Evolutionary conservation across 1,139 yeast genomes (phyloP).

Genomic region (Wickerhamomyces sp.): DNA sequence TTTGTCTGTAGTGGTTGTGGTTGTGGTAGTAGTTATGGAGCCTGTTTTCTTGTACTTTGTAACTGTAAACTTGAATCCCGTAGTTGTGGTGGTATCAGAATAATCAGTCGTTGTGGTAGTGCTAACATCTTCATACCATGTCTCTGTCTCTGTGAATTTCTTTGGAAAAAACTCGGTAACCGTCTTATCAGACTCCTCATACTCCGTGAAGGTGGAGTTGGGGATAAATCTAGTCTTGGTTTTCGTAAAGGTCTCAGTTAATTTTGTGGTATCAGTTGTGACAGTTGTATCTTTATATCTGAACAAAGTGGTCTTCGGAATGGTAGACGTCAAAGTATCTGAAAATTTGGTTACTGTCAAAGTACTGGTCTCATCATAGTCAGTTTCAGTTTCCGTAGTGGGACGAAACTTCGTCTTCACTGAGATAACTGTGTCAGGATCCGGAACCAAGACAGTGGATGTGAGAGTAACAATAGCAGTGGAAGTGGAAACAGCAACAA

Average conservation of each 20-base stretch:
- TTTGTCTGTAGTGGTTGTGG: constrained; percentile 13
- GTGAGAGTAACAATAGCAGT: neutral
- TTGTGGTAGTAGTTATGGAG: constrained; percentile 13
- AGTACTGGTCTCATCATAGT: constrained; percentile 13
- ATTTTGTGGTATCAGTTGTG: constrained; percentile 10
- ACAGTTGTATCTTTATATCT: constrained; percentile 12
- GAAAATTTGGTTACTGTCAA: constrained; percentile 8
- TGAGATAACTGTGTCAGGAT: constrained; percentile 11
- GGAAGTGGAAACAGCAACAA: constrained; percentile 6
- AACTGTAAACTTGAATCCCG: constrained; percentile 14
- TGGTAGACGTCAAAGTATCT: constrained; percentile 9
- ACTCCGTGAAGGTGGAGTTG: constrained; percentile 14
- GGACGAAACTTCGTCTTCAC: constrained; percentile 16
- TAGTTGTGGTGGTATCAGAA: constrained; percentile 16
- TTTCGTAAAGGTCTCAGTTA: constrained; percentile 6
- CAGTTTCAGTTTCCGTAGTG: constrained; percentile 11
- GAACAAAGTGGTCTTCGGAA: constrained; percentile 13
- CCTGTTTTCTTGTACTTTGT: constrained; percentile 13
- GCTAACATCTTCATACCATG: constrained; percentile 13
- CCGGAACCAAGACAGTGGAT: too few species aligned
- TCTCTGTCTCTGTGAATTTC: constrained; percentile 14
- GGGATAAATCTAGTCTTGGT: constrained; percentile 18
- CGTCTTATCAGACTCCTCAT: constrained; percentile 20
- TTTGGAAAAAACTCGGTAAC: constrained; percentile 7
- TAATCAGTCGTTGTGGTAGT: constrained; percentile 14